Base-by-base conservation (phyloP, 2,329 filamentous ascomycete genomes). In the Pseudovirgaria hyperparasitica region DNA sequence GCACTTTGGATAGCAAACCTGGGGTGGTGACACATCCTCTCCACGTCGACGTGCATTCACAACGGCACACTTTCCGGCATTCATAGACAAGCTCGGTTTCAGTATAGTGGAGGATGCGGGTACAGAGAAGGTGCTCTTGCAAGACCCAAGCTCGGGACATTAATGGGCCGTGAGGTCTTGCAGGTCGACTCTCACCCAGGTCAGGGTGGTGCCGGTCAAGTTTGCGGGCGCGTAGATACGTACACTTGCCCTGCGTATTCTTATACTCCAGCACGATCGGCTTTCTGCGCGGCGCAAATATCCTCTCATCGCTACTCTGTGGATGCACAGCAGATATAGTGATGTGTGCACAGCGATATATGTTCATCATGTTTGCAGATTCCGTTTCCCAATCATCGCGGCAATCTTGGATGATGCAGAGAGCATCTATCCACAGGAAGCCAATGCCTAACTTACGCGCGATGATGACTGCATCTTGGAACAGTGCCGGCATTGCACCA, bases 341-440 rank as follows among this genome's bases (percentile, higher is more conserved):
- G 23, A 52, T 30, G 12, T 47, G 44, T 20, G 41, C 45, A 16
- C 46, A 45, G 23, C 47, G 42, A 27, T 54, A 51, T 4, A 54
- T 49, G 21, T 34, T 39, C 2, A 41, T 40, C 50, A 54, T 52
- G 23, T 50, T 52, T 3, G 40, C 30, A 7, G 44, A 42, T 24
- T 54, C 48, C 2, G 38, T 42, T 31, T 48, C 45, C 46, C 48
- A 54, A 27, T 54, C 50, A 7, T 42, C 31, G 5, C 39, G 24
- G 5, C 37, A 42, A 19, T 51, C 47, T 34, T 53, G 49, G 4
- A 52, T 45, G 14, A 52, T 53, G 26, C 49, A 53, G 1, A 53
- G 32, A 1, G 39, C 41, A 26, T 53, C 49, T 10, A 51, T 51
- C 48, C 49, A 53, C 8, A 53, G 32, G 23, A 49, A 52, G 3